A percentile compares a stretch with the other conserved stretches of the same genome.
phyloP scores from a whole-genome alignment of 2,329 filamentous ascomycete genomes.

The Orbilia blumenaviensis region DNA sequence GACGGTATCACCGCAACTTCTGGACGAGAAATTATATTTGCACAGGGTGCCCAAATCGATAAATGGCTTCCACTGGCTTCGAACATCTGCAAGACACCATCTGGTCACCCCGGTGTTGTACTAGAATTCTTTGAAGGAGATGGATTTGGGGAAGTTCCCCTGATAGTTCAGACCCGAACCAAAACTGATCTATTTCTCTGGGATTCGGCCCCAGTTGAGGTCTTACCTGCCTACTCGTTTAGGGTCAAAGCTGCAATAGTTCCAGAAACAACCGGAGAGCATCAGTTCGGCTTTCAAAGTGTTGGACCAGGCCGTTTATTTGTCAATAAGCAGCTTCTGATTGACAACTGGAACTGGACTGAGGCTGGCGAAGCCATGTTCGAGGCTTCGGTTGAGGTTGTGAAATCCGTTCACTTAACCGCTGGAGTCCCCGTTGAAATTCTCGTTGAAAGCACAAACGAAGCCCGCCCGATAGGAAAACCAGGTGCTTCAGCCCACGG shows the following conservation, averaged over 20 bases:
- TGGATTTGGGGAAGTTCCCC: slow-evolving; percentile 69
- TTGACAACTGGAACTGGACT: slow-evolving; percentile 75
- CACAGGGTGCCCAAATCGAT: slow-evolving; percentile 71
- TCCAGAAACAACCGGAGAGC: slow-evolving; percentile 69
- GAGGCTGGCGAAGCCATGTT: slow-evolving; percentile 77
- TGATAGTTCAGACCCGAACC: slow-evolving; percentile 68
- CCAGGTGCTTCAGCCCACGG: slow-evolving; percentile 69
- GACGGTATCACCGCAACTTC: slow-evolving; percentile 70
- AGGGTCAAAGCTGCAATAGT: slow-evolving; percentile 70
- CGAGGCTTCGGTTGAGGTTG: slow-evolving; percentile 72
- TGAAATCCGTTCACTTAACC: slow-evolving; percentile 70
- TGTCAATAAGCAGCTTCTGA: slow-evolving; percentile 69
- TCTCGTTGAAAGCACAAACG: slow-evolving; percentile 72
- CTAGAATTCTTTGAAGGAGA: slow-evolving; percentile 74
- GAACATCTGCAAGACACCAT: slow-evolving; percentile 67
- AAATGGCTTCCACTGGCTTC: slow-evolving; percentile 74
- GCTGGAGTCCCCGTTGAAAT: slow-evolving; percentile 70
- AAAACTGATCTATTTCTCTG: slow-evolving; percentile 76
- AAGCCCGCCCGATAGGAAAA: slow-evolving; percentile 71
- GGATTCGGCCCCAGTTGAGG: slow-evolving; percentile 72
- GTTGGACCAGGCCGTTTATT: slow-evolving; percentile 72
- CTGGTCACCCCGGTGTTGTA: slow-evolving; percentile 70
- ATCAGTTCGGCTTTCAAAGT: slow-evolving; percentile 74
- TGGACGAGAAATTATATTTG: slow-evolving; percentile 69
- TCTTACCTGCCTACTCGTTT: slow-evolving; percentile 73